phyloP scores from a whole-genome alignment of 371 early-diverging fungal species.

The Entomophthora muscae region DNA sequence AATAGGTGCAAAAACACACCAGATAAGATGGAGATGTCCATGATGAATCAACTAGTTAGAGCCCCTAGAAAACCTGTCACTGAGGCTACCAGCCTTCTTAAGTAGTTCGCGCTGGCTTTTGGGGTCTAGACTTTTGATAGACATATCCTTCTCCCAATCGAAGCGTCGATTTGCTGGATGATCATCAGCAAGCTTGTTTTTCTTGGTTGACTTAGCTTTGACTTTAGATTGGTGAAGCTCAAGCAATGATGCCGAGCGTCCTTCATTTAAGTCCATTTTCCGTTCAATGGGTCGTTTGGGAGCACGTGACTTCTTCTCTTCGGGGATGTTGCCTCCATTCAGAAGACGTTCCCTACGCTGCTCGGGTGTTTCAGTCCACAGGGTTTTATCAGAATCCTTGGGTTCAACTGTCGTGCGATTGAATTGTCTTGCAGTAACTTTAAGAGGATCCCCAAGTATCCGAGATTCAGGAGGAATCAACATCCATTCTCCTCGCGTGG shows the following conservation, averaged over 20 bases:
- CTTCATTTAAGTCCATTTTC: conserved; percentile 14
- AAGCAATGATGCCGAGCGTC: conserved; percentile 24
- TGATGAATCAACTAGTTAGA: neutral
- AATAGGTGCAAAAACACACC: no score
- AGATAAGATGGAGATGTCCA: no score
- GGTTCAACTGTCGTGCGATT: neutral
- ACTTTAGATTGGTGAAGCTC: conserved; percentile 24
- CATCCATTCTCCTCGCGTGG: conserved; percentile 45
- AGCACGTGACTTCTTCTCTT: neutral
- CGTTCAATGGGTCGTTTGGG: conserved; percentile 14
- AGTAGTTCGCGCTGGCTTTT: conserved; percentile 27
- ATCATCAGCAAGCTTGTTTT: conserved; percentile 12
- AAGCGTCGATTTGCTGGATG: conserved; percentile 19
- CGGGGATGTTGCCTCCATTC: conserved; percentile 1
- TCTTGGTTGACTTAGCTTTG: conserved; percentile 15
- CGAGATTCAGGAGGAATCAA: conserved; percentile 38
- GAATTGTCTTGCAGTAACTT: conserved; percentile 18
- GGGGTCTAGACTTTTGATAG: conserved; percentile 19
- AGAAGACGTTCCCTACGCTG: conserved; percentile 21
- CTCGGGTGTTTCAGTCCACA: conserved; percentile 44
- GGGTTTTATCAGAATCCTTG: conserved; percentile 18
- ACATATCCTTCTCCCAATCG: conserved; percentile 19
- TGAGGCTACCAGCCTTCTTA: conserved; percentile 21
- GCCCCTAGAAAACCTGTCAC: conserved; percentile 26
- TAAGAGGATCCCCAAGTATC: conserved; percentile 17